These are phyloP conservation scores for Exsudoporus floridanus DNA, from an alignment of 1,284 basidiomycete species.

Conservation along the genomic window DNA sequence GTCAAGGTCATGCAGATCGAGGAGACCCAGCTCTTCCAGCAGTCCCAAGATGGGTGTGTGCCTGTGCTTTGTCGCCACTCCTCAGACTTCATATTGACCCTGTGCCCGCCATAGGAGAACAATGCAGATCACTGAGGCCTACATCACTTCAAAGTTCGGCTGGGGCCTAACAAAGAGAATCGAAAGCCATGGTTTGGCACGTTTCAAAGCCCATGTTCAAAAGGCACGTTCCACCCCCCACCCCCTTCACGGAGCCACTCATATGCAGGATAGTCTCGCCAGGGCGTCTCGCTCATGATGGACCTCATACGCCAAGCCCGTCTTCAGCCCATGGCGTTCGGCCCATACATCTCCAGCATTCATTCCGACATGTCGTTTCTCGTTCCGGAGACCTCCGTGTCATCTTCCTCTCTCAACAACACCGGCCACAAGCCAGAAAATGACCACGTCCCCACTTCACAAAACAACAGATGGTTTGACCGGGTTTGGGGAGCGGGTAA, in stretches of 20 bases:
- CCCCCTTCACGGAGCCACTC: slow-evolving; percentile 7
- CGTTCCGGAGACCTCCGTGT: slow-evolving; percentile 21
- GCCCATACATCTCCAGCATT: slow-evolving; percentile 38
- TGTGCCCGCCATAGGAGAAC: slow-evolving; percentile 53
- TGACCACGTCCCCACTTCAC: slow-evolving; percentile 9
- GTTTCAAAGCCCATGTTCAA: slow-evolving; percentile 78
- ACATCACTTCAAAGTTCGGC: slow-evolving; percentile 74
- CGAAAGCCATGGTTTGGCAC: slow-evolving; percentile 72
- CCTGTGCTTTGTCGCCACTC: neutral
- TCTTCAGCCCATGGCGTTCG: slow-evolving; percentile 64
- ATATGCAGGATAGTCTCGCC: slow-evolving; percentile 62
- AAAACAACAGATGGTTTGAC: slow-evolving; percentile 27
- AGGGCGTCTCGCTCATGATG: slow-evolving; percentile 75
- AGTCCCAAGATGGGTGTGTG: slow-evolving; percentile 62
- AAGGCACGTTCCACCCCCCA: slow-evolving; percentile 45
- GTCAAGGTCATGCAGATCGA: slow-evolving; percentile 82
- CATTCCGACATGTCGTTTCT: slow-evolving; percentile 37
- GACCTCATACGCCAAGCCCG: slow-evolving; percentile 73
- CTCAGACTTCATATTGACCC: slow-evolving; percentile 10
- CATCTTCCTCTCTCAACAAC: slow-evolving; percentile 12
- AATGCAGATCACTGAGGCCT: slow-evolving; percentile 72
- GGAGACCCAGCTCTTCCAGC: slow-evolving; percentile 66
- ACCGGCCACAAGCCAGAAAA: slow-evolving; percentile 22
- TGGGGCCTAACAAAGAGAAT: slow-evolving; percentile 82
- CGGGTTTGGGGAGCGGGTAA: slow-evolving; percentile 27